A percentile compares a stretch with the other conserved stretches of the same genome.
Conservation (phyloP, 495 filamentous ascomycete species). For the Podospora conica region DNA sequence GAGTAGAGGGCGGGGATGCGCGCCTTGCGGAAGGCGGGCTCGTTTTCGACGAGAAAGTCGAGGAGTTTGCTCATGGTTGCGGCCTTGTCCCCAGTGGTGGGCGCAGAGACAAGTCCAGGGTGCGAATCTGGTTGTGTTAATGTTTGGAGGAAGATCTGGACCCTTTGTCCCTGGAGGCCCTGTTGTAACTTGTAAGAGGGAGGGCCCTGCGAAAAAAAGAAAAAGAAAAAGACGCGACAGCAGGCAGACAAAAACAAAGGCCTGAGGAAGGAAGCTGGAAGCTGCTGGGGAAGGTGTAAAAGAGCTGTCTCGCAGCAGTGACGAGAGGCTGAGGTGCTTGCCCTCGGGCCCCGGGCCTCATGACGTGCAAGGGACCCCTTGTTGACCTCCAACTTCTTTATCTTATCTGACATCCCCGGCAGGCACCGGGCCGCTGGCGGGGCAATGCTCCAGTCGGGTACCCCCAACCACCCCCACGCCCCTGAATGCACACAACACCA, state of each 20-base stretch:
- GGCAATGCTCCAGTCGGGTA: neutral
- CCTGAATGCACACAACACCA: neutral
- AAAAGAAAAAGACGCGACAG: conserved; percentile 2
- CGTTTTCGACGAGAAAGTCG: conserved; percentile 42
- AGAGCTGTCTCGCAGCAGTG: neutral
- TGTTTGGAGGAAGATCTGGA: too few species aligned
- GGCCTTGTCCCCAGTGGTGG: too few species aligned
- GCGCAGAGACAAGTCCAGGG: too few species aligned
- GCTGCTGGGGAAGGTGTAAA: neutral
- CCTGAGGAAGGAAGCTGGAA: neutral
- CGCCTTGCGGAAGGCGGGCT: conserved; percentile 51
- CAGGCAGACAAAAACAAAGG: neutral
- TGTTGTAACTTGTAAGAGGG: too few species aligned
- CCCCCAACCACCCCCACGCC: neutral
- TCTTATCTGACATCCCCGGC: conserved; percentile 13
- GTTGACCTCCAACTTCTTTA: conserved; percentile 5
- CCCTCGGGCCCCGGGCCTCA: neutral
- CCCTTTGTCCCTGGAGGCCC: too few species aligned
- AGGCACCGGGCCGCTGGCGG: neutral
- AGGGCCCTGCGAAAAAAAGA: neutral
- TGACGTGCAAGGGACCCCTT: conserved; percentile 7
- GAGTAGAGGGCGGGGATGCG: conserved; percentile 91
- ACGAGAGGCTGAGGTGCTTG: neutral
- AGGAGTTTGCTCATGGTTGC: conserved; percentile 25
- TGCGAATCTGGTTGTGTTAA: too few species aligned